A percentile compares a stretch with the other conserved stretches of the same genome.
Evolutionary conservation across 768 basidiomycete species (phyloP).

Genomic region (Naganishia antarctica): DNA sequence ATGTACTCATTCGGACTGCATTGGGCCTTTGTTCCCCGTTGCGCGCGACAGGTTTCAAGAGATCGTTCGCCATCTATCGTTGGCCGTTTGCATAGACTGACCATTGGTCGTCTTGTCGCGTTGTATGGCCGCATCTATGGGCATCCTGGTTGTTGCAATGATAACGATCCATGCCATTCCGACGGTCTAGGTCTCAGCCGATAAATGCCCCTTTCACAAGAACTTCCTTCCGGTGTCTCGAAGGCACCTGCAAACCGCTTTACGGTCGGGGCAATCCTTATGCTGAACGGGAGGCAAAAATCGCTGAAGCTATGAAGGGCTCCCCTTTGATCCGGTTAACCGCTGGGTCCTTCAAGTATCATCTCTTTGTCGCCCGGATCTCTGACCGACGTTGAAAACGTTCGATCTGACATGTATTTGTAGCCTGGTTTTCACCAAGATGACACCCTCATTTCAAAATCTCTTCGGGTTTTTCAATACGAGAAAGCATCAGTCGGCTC

Average conservation of each 20-base stretch:
- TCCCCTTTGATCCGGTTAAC: background rate
- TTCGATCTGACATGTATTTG: background rate
- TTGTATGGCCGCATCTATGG: background rate
- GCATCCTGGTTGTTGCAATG: background rate
- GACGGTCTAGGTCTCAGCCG: no score
- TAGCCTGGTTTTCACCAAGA: background rate
- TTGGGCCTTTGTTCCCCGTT: background rate
- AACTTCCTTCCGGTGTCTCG: no score
- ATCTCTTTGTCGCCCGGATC: background rate
- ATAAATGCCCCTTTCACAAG: no score
- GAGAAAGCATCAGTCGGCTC: background rate
- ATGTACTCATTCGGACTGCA: no score
- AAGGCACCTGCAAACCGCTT: no score
- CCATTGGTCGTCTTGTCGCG: background rate
- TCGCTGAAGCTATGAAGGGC: background rate
- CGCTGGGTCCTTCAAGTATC: background rate
- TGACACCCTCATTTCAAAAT: background rate
- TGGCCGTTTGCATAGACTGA: constrained; percentile 4
- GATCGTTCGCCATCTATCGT: constrained; percentile 8
- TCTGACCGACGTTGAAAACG: background rate
- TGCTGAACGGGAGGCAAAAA: background rate
- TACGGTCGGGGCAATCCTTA: no score
- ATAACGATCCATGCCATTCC: background rate
- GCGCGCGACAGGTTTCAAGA: background rate
- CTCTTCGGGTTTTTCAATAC: background rate